phyloP scores from a whole-genome alignment of 2,329 filamentous ascomycete genomes.

The Clonostachys sp. region DNA sequence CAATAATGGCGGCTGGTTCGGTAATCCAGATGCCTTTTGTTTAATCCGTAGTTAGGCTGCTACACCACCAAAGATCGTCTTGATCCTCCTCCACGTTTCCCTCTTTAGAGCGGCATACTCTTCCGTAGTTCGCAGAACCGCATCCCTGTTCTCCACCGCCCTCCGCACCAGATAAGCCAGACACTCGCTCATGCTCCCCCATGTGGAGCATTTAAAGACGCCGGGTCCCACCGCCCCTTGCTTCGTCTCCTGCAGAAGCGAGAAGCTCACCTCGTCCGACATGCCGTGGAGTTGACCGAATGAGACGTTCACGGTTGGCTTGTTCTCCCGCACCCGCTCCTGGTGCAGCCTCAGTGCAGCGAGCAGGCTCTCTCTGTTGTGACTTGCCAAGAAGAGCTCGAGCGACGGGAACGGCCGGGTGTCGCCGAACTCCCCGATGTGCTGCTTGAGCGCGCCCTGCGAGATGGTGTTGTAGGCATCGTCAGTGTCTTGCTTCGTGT shows the following conservation, averaged over 20 bases:
- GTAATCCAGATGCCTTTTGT: too few species aligned
- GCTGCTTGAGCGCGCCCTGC: conserved; percentile 34
- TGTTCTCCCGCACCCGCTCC: conserved; percentile 24
- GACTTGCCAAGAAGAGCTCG: conserved; percentile 47
- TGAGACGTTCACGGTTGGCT: conserved; percentile 27
- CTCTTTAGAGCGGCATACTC: conserved; percentile 20
- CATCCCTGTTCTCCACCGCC: conserved; percentile 31
- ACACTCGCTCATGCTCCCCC: conserved; percentile 30
- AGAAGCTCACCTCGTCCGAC: conserved; percentile 51
- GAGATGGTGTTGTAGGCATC: conserved; percentile 43
- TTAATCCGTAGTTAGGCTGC: too few species aligned
- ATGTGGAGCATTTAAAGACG: conserved; percentile 33
- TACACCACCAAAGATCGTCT: background rate
- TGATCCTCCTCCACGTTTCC: conserved; percentile 22
- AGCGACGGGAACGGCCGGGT: conserved; percentile 33
- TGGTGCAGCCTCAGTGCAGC: conserved; percentile 38
- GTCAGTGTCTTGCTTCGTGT: conserved; percentile 48
- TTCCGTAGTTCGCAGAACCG: conserved; percentile 20
- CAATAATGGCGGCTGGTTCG: too few species aligned
- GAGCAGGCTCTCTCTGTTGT: conserved; percentile 37
- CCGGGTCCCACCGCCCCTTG: conserved; percentile 13
- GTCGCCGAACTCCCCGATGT: conserved; percentile 34
- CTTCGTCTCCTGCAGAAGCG: conserved; percentile 32
- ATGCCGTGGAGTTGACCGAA: conserved; percentile 54
- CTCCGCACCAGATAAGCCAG: conserved; percentile 27